A percentile compares a stretch with the other conserved stretches of the same genome.
These are phyloP conservation scores for Phanerochaete sordida DNA, from an alignment of 768 basidiomycete species.

Conservation along the genomic window DNA sequence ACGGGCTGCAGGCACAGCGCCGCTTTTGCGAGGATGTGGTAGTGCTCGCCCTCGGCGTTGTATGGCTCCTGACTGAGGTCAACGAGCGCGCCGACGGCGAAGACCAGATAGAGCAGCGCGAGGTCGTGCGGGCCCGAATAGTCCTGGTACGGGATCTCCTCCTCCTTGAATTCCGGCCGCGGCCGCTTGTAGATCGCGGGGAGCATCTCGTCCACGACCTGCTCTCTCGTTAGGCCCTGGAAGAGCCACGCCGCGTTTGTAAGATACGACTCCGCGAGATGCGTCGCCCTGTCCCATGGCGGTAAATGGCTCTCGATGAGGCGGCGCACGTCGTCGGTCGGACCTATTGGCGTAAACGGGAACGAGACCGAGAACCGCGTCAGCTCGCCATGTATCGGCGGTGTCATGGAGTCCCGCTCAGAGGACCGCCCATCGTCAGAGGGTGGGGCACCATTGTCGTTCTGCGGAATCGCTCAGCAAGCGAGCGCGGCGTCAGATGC, in stretches of 20 bases:
- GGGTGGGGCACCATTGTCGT: slow-evolving; percentile 9
- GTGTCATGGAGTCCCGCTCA: slow-evolving; percentile 24
- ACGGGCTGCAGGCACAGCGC: slow-evolving; percentile 67
- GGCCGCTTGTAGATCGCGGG: slow-evolving; percentile 48
- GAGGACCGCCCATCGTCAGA: slow-evolving; percentile 24
- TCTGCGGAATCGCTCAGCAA: not conserved
- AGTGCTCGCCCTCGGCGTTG: slow-evolving; percentile 46
- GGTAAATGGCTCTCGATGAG: slow-evolving; percentile 56
- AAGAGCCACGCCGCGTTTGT: slow-evolving; percentile 51
- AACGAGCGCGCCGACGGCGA: slow-evolving; percentile 28
- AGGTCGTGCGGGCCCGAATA: slow-evolving; percentile 35
- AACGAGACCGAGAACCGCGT: slow-evolving; percentile 57
- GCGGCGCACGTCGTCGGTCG: slow-evolving; percentile 41
- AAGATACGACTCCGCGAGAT: slow-evolving; percentile 43
- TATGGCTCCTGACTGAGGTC: slow-evolving; percentile 28
- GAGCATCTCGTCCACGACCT: slow-evolving; percentile 64
- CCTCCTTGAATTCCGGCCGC: slow-evolving; percentile 20
- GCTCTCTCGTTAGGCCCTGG: slow-evolving; percentile 41
- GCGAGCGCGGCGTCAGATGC: not conserved
- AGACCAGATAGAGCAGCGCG: slow-evolving; percentile 29
- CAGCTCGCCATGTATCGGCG: slow-evolving; percentile 28
- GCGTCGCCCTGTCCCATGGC: slow-evolving; percentile 42
- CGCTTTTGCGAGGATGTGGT: slow-evolving; percentile 59
- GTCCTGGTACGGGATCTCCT: slow-evolving; percentile 20
- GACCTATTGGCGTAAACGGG: slow-evolving; percentile 60